Base-by-base conservation (phyloP, 1,284 basidiomycete species). In the Malassezia sympodialis region DNA sequence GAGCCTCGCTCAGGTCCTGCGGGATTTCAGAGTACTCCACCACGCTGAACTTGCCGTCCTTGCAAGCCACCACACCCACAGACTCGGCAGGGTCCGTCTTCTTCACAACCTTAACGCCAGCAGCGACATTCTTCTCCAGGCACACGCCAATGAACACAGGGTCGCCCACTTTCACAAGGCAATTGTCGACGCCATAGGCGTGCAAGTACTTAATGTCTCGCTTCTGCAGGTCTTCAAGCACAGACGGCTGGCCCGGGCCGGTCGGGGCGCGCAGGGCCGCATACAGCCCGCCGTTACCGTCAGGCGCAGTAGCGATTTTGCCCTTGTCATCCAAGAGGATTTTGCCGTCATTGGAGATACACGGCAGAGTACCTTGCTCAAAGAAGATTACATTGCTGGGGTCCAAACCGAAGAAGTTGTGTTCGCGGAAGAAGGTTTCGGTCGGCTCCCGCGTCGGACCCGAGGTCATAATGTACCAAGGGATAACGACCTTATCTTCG, bases 401-500 rank as follows among this genome's bases (percentile, higher is more conserved):
- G 53, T 84, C 76, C 53, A 99, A 80, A 4, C 93, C 93, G 75
- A 98, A 99, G 79, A 81, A 88, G 7, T 77, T 76, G 77, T 90
- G 80, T 65, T 82, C 79, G 58, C 78, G 78, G 77, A 98, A 96
- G 80, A 87, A 98, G 39, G 79, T 78, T 75, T 90, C 86, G 24
- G 94, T 98, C 50, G 86, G 85, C 54, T 78, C 79, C 59, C 90
- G 82, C 26, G 94, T 99, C 24, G 94, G 93, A 15, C 91, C 91
- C 69, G 88, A 90, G 55, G 93, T 98, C 94, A 99, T 99, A 71
- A 99, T 84, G 79, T 96, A 98, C 94, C 94, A 98, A 84, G 68
- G 86, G 59, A 96, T 83, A 49, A 85, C 83, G 28, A 67, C 65
- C 3, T 82, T 80, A 14, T 77, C 73, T 23, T 80, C 75, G 46